phyloP scores from a whole-genome alignment of 108 stramenopile species.

The Fragilaria crotonensis region DNA sequence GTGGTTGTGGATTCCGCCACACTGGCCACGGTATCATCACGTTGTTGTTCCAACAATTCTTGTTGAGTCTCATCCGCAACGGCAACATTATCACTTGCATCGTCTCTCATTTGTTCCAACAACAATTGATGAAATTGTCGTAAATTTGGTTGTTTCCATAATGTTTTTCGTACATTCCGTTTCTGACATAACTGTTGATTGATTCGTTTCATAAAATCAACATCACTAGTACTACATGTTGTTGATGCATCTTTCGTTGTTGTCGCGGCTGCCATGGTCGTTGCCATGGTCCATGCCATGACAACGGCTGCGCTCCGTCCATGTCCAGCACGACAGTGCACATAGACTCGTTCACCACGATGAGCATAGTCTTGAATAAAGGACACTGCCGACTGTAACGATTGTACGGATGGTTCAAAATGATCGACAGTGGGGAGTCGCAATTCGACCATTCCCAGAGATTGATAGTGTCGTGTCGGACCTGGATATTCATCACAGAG shows the following conservation, averaged over 20 bases:
- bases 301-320: conserved; percentile 76
- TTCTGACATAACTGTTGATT: conserved; percentile 53
- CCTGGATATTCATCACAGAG: conserved; percentile 81
- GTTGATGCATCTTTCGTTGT: too few species aligned
- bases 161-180: conserved; percentile 58
- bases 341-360: conserved; percentile 59
- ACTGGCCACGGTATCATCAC: too few species aligned
- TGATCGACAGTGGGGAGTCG: conserved; percentile 78
- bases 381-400: conserved; percentile 39
- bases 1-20: too few species aligned
- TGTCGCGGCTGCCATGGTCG: too few species aligned
- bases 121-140: conserved; percentile 39
- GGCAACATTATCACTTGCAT: conserved; percentile 17
- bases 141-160: conserved; percentile 75
- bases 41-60: too few species aligned
- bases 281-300: conserved; percentile 65
- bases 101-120: conserved; percentile 21
- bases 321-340: conserved; percentile 84
- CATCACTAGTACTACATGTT: too few species aligned
- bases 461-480: conserved; percentile 46
- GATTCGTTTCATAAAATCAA: conserved; percentile 48
- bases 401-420: conserved; percentile 67
- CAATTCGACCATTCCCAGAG: conserved; percentile 64
- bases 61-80: too few species aligned
- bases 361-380: conserved; percentile 62